Conservation (phyloP, 106 monocot species). For the Posidonia australis region DNA sequence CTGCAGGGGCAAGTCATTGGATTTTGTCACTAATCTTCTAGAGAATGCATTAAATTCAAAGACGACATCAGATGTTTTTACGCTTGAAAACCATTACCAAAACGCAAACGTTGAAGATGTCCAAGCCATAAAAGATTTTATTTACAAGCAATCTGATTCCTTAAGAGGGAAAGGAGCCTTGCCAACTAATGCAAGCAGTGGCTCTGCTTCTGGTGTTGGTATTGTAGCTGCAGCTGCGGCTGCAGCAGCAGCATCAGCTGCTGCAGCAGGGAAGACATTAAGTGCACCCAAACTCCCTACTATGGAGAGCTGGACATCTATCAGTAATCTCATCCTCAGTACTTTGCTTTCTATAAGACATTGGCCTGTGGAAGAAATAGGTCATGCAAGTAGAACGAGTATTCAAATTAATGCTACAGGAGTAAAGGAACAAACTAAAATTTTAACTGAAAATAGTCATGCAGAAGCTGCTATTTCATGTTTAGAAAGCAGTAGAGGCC, state of each 20-base stretch:
- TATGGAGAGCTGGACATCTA: constrained; percentile 60
- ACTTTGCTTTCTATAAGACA: constrained; percentile 36
- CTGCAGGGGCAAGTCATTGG: constrained; percentile 45
- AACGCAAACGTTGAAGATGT: constrained; percentile 45
- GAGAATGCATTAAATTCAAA: constrained; percentile 41
- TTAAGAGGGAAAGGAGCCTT: constrained; percentile 67
- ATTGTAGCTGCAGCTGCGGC: constrained; percentile 83
- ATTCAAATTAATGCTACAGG: constrained; percentile 6
- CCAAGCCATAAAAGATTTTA: constrained; percentile 73
- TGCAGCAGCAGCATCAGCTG: constrained; percentile 73
- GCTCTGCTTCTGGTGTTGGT: constrained; percentile 62
- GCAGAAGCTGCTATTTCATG: constrained; percentile 38
- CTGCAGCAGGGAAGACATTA: constrained; percentile 47
- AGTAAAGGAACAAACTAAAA: constrained; percentile 10
- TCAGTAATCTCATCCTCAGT: constrained; percentile 35
- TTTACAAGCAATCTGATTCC: constrained; percentile 62
- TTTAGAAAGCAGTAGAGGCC: constrained; percentile 46
- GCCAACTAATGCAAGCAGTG: constrained; percentile 37
- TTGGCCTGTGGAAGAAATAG: constrained; percentile 13
- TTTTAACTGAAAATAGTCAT: constrained; percentile 10
- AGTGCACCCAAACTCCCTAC: constrained; percentile 59
- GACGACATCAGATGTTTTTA: constrained; percentile 19
- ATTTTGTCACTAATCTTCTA: constrained; percentile 48
- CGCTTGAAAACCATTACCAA: constrained; percentile 39
- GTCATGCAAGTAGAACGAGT: constrained; percentile 4